A percentile compares a stretch with the other conserved stretches of the same genome.
phyloP scores from a whole-genome alignment of 176 grass and related monocot species.

The Olyra latifolia region DNA sequence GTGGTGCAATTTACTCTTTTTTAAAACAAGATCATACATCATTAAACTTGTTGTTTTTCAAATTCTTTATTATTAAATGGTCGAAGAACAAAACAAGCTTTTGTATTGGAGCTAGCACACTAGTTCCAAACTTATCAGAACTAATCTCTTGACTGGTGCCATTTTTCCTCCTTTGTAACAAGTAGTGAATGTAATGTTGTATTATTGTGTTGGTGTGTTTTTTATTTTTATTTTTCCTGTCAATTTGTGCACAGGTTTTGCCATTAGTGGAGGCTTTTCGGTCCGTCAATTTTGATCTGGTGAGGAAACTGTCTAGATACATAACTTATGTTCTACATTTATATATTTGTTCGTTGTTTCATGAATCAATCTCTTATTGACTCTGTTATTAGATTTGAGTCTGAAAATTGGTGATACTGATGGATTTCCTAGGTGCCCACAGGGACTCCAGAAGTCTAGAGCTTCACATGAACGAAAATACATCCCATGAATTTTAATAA shows the following conservation, averaged over 20 bases:
- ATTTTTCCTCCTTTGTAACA: not conserved
- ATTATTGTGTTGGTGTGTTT: conserved; percentile 25
- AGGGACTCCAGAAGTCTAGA: not conserved
- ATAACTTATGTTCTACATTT: not conserved
- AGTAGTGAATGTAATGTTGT: conserved; percentile 2
- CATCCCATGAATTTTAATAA: not conserved
- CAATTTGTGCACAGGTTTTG: conserved; percentile 55
- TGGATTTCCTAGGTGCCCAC: not conserved
- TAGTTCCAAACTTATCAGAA: not conserved
- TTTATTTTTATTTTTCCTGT: conserved; percentile 32
- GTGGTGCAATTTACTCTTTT: too few relatives aligned
- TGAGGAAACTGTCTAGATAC: conserved; percentile 40
- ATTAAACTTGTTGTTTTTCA: not conserved
- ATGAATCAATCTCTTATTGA: conserved; percentile 1
- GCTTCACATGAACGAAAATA: not conserved
- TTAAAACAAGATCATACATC: conserved; percentile 1
- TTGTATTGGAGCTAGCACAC: not conserved
- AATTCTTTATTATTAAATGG: not conserved
- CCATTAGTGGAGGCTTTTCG: conserved; percentile 81
- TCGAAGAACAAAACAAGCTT: not conserved
- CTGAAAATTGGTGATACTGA: not conserved
- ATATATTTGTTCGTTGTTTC: conserved; percentile 1
- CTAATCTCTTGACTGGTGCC: not conserved
- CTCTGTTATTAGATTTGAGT: not conserved
- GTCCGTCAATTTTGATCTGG: conserved; percentile 79